Evolutionary conservation across 108 stramenopile species (phyloP).

Genomic region (Conticribra weissflogii): DNA sequence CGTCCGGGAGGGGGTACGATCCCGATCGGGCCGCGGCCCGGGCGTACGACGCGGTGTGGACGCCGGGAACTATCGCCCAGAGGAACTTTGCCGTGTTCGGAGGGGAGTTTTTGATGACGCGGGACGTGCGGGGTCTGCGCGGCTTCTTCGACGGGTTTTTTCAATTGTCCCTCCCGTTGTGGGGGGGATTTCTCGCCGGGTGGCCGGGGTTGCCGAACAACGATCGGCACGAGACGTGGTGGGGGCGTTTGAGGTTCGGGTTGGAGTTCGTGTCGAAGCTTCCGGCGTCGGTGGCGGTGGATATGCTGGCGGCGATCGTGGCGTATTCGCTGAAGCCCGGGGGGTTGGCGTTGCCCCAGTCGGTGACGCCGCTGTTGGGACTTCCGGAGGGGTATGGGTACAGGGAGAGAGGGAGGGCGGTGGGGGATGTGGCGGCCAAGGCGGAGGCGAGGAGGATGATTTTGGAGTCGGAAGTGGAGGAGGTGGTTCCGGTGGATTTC

Average conservation of each 20-base stretch:
- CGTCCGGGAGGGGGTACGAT: constrained; percentile 40
- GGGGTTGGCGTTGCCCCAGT: constrained; percentile 67
- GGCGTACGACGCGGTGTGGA: constrained; percentile 92
- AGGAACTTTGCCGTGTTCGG: constrained; percentile 96
- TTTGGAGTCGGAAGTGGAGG: constrained; percentile 53
- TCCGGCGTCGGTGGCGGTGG: constrained; percentile 69
- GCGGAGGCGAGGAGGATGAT: constrained; percentile 77
- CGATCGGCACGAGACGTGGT: constrained; percentile 91
- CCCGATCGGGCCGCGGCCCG: constrained; percentile 81
- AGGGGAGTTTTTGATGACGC: constrained; percentile 96
- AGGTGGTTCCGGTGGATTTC: constrained; percentile 65
- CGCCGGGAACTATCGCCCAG: constrained; percentile 79
- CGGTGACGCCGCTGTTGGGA: constrained; percentile 84
- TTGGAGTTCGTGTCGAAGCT: constrained; percentile 81
- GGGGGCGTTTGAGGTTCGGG: constrained; percentile 83
- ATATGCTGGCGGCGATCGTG: constrained; percentile 67
- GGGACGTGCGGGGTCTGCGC: constrained; percentile 87
- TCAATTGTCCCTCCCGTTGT: constrained; percentile 76
- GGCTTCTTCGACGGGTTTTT: constrained; percentile 98
- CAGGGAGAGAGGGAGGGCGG: constrained; percentile 46
- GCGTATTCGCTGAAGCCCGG: constrained; percentile 59
- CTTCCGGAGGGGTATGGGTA: constrained; percentile 73
- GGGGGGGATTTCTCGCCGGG: constrained; percentile 96
- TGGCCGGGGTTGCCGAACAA: constrained; percentile 95
- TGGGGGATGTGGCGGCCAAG: constrained; percentile 72